Evolutionary conservation across 257 asterid species (phyloP), one percentile per base, ranked within the genome.

Genomic region (Rubia yunnanensis): DNA sequence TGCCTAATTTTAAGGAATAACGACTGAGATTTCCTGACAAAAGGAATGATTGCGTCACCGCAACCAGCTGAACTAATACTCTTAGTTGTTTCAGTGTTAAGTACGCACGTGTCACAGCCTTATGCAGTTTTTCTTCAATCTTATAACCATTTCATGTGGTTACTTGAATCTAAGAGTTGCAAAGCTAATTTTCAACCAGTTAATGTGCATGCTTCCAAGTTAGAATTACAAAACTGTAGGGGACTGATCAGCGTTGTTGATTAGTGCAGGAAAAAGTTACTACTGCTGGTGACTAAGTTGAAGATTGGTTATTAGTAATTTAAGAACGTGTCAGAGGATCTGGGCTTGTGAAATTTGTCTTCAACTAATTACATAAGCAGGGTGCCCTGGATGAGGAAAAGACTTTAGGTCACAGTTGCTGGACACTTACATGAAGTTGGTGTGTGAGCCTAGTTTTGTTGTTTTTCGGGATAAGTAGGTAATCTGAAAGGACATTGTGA

Each of bases 41-140:
- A 48, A 54, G 28, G 59, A 63, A 63, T 15, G 62, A 27, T 23
- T 28, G 44, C 53, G 22, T 57, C 36, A 22, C 60, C 65, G 27
- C 49, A 23, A 2, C 39, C 14, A 31, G 9, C 10, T 62, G 41
- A 63, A 63, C 52, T 54, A 38, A 70, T 39, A 20, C 49, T 30
- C n/a, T 28, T 10, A 15, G 58, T 46, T 20, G 23, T 46, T 28
- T 7, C 22, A 26, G 39, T 50, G 31, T 49, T 54, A 50, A 32
- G 13, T 13, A 14, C 50, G 14, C 18, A n/a, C 18, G 17, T 10
- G 7, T 57, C 31, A 23, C 18, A 59, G 46, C 64, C 23, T 32
- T 4, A 52, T 13, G 44, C 24, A 31, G 22, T 32, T 55, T 26
- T 22, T 27, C 57, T 56, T 61, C 32, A 64, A 48, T 31, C 49